These are phyloP conservation scores for Aspergillus candidus DNA, from an alignment of 2,329 filamentous ascomycete species.

Conservation along the genomic window DNA sequence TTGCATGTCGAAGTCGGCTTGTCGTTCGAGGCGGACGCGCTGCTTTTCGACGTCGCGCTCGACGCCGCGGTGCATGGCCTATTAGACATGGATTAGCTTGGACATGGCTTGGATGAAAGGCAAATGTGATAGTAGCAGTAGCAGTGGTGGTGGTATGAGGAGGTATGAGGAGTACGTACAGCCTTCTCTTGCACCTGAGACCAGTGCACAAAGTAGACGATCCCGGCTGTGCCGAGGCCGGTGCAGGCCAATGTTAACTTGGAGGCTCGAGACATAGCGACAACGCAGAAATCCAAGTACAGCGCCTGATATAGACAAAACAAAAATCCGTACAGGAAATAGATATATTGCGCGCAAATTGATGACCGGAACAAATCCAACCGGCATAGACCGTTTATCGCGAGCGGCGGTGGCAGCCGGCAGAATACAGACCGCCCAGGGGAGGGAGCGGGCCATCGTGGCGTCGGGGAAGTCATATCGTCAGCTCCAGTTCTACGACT, in stretches of 20 bases:
- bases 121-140: neutral
- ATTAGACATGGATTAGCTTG: conserved; percentile 6
- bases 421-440: conserved; percentile 31
- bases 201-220: conserved; percentile 82
- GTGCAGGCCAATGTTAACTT: conserved; percentile 79
- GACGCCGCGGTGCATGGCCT: conserved; percentile 93
- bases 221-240: conserved; percentile 66
- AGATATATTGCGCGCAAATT: neutral
- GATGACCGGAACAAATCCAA: conserved; percentile 6
- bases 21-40: conserved; percentile 79
- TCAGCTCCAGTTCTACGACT: conserved; percentile 29
- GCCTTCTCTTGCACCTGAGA: conserved; percentile 77
- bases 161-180: conserved; percentile 54
- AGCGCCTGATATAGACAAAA: neutral
- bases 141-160: neutral
- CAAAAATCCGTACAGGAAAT: neutral
- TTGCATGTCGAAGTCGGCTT: conserved; percentile 93
- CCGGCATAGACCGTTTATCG: conserved; percentile 19
- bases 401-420: conserved; percentile 25
- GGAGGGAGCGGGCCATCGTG: conserved; percentile 21
- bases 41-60: conserved; percentile 93
- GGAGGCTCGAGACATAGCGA: conserved; percentile 76
- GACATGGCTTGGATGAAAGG: neutral
- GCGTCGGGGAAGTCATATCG: conserved; percentile 23
- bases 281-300: too few relatives aligned